These are phyloP conservation scores for Trichophyton simii DNA, from an alignment of 2,329 filamentous ascomycete genomes.

Conservation along the genomic window DNA sequence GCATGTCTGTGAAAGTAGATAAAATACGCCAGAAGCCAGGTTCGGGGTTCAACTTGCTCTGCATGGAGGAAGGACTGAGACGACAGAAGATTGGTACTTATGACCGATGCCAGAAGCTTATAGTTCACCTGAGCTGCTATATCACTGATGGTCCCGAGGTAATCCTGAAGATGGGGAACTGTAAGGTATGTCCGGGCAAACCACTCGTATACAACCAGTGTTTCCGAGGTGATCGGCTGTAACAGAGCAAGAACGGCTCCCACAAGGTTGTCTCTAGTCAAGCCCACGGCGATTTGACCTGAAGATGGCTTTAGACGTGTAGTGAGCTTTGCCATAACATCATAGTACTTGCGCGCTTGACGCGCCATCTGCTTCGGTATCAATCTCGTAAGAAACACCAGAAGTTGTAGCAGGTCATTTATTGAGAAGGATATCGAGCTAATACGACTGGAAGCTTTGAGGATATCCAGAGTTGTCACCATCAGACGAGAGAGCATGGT, in stretches of 20 bases:
- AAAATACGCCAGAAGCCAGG: constrained; percentile 49
- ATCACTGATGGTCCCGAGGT: constrained; percentile 27
- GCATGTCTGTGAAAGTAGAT: constrained; percentile 45
- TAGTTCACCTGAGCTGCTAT: constrained; percentile 41
- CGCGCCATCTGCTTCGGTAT: constrained; percentile 31
- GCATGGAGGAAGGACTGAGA: constrained; percentile 18
- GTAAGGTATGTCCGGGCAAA: constrained; percentile 37
- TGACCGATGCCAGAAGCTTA: constrained; percentile 33
- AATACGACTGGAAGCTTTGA: constrained; percentile 19
- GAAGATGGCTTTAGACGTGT: constrained; percentile 16
- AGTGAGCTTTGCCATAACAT: constrained; percentile 28
- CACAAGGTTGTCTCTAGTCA: constrained; percentile 21
- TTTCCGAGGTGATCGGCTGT: constrained; percentile 32
- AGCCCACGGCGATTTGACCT: constrained; percentile 7
- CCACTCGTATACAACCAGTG: constrained; percentile 33
- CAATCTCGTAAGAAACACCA: constrained; percentile 26
- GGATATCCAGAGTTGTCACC: constrained; percentile 23
- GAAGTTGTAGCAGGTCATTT: constrained; percentile 24
- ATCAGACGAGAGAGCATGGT: constrained; percentile 29
- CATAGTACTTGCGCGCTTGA: constrained; percentile 28
- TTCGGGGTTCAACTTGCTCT: constrained; percentile 29
- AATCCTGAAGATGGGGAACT: constrained; percentile 28
- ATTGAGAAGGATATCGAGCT: constrained; percentile 16
- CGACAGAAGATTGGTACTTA: constrained; percentile 23
- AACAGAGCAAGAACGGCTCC: constrained; percentile 31